Percentiles rank a stretch among this genome's conserved stretches.
Conservation (phyloP, 2,329 filamentous ascomycete species). For the Fusarium sublunatum region DNA sequence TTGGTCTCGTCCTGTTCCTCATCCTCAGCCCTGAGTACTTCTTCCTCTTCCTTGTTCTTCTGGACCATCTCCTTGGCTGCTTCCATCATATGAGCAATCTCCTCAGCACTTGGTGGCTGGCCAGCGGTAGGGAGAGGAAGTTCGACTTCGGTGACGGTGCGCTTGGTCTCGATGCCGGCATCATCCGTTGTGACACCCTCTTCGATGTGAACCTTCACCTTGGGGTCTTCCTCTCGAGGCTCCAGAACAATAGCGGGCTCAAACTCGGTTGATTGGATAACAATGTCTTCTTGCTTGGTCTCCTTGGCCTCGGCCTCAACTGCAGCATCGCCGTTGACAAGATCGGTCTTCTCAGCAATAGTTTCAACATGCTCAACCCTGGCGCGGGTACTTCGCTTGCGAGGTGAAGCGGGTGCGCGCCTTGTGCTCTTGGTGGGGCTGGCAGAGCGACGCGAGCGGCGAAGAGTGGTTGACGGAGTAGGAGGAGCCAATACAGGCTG, state of each 20-base stretch:
- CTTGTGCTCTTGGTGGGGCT: constrained; percentile 65
- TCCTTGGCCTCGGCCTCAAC: constrained; percentile 39
- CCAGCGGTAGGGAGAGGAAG: constrained; percentile 70
- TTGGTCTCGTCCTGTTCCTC: constrained; percentile 52
- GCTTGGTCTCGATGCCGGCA: constrained; percentile 72
- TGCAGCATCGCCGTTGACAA: constrained; percentile 44
- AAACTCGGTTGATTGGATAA: constrained; percentile 61
- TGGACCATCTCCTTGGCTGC: constrained; percentile 91
- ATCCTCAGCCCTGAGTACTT: constrained; percentile 55
- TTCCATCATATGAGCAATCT: constrained; percentile 84
- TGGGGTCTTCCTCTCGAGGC: constrained; percentile 65
- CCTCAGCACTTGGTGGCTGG: constrained; percentile 78
- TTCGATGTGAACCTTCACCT: constrained; percentile 77
- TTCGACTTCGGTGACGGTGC: constrained; percentile 80
- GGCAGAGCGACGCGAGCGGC: constrained; percentile 66
- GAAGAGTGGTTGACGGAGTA: constrained; percentile 58
- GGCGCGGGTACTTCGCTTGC: constrained; percentile 63
- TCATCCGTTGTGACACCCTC: constrained; percentile 67
- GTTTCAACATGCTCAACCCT: constrained; percentile 55
- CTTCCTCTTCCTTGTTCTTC: constrained; percentile 64
- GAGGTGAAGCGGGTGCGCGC: constrained; percentile 62
- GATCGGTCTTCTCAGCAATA: constrained; percentile 45
- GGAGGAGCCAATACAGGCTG: constrained; percentile 61
- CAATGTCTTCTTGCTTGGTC: constrained; percentile 49
- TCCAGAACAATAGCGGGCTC: constrained; percentile 62